Base-by-base conservation (phyloP, 2,329 filamentous ascomycete species). In the Clarireedia hainanense region DNA sequence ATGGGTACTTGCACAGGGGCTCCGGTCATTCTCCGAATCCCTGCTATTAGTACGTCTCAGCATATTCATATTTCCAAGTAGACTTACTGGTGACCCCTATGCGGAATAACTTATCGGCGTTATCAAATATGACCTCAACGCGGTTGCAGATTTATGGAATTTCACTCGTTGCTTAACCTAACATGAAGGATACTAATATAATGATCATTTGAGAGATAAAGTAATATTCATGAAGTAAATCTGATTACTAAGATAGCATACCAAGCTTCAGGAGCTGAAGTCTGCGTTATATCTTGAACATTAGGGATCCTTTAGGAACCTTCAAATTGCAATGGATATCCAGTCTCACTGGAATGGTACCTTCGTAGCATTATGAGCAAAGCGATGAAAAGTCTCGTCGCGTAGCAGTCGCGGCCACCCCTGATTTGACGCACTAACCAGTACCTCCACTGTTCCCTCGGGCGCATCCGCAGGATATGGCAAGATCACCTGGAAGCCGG, bases 311-410 rank as follows among this genome's bases (percentile, higher is more conserved):
- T 20, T 20, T 3, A 20, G 20, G 20, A 20, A 20, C 20, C 20
- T 20, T n/a, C 34, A 50, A 20, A 39, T 34, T 30, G 23, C 20
- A 5, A 17, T 45, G 12, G 42, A 45, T 10, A 26, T 45, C n/a
- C 47, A 39, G 34, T 20, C 34, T 50, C 34, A 50, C 34, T 50
- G 47, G 47, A 50, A 50, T 24, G 47, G 47, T 50, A 50, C 12
- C 14, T 24, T 50, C 17, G 47, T 50, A 24, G 47, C 47, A 24
- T 50, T 50, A 17, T 39, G 34, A 26, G 47, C 47, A 39, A 39
- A 50, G 47, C 47, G 47, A 39, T 39, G 17, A 34, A 50, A 36
- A 39, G 30, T 39, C 47, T 50, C 47, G 24, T 50, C 34, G 20
- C 30, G 20, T 30, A 50, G 23, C 7, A 50, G 37, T 39, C 47